Base-by-base conservation (phyloP, 768 basidiomycete species). In the Lepiota venenata region DNA sequence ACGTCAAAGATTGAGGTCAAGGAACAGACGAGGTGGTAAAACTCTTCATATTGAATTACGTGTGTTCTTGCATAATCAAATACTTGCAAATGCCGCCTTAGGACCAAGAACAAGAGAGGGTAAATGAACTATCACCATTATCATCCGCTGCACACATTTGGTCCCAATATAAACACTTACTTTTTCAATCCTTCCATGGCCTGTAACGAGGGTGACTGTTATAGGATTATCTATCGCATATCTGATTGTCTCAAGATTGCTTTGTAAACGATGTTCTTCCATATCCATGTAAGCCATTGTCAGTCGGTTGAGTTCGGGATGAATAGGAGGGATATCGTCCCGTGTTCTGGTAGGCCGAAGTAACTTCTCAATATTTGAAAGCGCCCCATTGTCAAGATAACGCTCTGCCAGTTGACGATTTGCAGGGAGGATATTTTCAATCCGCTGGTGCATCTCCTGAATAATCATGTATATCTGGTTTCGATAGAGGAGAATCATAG, bases 401-500 rank as follows among this genome's bases (percentile, higher is more conserved):
- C 39, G 39, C 21, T 56, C 57, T 2, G 51, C 57, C 37, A 51
- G 56, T 14, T 32, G 20, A 7, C 52, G 52, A 41, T 66, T 66
- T 37, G 50, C 60, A 9, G 47, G 46, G 10, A 47, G 59, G 3
- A 58, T 46, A 1, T 57, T 27, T 9, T 46, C 10, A 15, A 48
- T 21, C 2, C 47, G 47, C 3, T 43, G 9, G 40, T 61, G 46
- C 47, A 64, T 62, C 21, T 63, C 39, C 15, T 51, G 52, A 4
- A 62, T 3, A n/a, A 61, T 44, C 2, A 38, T 22, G 45, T 61
- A 61, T 4, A 66, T 58, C 21, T 56, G 55, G 20, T 18, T 53
- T 15, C 48, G 48, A 37, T 66, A 64, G 8, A 55, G 42, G 1
- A 53, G 51, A 8, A 66, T 36, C 35, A 58, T 62, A 21, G 59